These are phyloP conservation scores for Talaromyces piceae DNA, from an alignment of 2,329 filamentous ascomycete species.

Conservation along the genomic window DNA sequence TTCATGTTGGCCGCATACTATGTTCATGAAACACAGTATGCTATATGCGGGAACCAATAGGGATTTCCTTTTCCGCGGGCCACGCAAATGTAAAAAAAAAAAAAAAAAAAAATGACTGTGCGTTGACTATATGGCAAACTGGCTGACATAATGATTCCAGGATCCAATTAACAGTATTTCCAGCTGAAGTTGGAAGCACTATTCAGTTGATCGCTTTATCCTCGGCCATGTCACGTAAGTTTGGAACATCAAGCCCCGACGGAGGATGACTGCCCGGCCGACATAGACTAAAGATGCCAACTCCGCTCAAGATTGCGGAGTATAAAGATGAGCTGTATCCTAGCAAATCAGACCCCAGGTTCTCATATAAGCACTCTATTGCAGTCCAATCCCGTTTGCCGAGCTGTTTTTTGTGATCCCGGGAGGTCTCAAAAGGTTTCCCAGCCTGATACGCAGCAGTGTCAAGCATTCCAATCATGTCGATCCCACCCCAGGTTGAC, in stretches of 20 bases:
- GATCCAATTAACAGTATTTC: no score
- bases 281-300: not conserved
- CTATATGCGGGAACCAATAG: no score
- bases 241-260: not conserved
- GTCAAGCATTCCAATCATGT: not conserved
- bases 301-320: not conserved
- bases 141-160: no score
- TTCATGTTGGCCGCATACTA: no score
- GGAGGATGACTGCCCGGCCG: not conserved
- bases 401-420: not conserved
- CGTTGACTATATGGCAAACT: no score
- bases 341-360: not conserved
- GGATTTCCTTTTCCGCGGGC: no score
- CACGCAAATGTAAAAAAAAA: no score
- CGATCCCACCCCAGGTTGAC: constrained; percentile 17
- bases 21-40: no score
- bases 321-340: not conserved
- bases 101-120: no score
- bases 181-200: no score
- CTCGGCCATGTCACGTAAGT: not conserved
- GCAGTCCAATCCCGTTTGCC: not conserved
- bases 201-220: no score
- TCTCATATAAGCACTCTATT: not conserved
- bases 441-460: not conserved
- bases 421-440: not conserved